These are phyloP conservation scores for Bacidia gigantensis DNA, from an alignment of 495 filamentous ascomycete genomes.

Conservation along the genomic window DNA sequence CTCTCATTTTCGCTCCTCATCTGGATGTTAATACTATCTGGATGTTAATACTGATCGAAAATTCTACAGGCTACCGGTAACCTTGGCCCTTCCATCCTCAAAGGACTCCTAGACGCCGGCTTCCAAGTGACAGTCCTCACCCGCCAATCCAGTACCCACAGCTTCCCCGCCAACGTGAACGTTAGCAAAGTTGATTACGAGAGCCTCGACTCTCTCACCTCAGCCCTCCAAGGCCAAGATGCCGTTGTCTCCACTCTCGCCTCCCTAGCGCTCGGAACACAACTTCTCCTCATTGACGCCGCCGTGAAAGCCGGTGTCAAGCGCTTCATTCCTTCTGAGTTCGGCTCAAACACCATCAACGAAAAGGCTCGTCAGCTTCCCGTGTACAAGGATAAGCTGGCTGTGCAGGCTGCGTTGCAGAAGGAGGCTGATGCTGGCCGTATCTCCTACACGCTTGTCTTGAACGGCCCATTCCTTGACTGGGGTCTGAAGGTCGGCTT, in stretches of 20 bases:
- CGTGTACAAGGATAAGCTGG: conserved; percentile 36
- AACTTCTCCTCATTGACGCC: conserved; percentile 43
- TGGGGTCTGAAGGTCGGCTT: conserved; percentile 32
- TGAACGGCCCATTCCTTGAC: conserved; percentile 38
- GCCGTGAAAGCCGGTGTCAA: conserved; percentile 45
- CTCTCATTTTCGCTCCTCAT: background rate
- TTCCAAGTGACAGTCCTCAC: conserved; percentile 28
- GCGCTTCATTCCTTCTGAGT: conserved; percentile 37
- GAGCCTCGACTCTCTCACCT: conserved; percentile 15
- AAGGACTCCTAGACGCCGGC: conserved; percentile 20
- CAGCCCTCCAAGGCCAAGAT: conserved; percentile 40
- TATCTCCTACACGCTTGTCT: conserved; percentile 39
- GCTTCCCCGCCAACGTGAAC: conserved; percentile 11
- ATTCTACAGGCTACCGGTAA: conserved; percentile 25
- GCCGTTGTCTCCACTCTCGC: conserved; percentile 42
- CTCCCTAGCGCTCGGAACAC: conserved; percentile 21
- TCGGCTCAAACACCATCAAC: conserved; percentile 25
- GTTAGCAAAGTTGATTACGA: conserved; percentile 19
- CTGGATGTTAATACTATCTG: background rate
- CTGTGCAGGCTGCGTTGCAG: conserved; percentile 34
- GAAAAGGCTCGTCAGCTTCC: conserved; percentile 24
- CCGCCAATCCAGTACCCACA: conserved; percentile 19
- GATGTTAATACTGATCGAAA: background rate
- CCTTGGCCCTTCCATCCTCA: conserved; percentile 25
- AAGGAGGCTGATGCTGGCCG: conserved; percentile 19